phyloP scores from a whole-genome alignment of 441 rosid species.

The Breynia disticha region DNA sequence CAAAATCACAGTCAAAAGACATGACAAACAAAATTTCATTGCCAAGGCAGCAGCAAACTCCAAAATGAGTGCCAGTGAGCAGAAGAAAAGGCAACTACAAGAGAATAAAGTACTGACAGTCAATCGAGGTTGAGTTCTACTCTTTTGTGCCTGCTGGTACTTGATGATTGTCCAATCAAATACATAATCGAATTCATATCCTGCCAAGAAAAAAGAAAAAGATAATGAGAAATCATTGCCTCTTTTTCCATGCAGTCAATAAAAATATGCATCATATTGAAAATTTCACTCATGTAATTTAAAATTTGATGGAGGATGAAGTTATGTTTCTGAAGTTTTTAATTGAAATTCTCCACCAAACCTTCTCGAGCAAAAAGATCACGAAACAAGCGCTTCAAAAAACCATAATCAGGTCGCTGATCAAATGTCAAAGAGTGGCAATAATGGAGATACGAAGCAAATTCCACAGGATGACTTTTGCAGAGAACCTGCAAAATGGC shows the following conservation, averaged over 20 bases:
- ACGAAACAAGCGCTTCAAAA: constrained; percentile 76
- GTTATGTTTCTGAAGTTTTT: neutral
- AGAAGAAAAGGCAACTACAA: neutral
- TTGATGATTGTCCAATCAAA: constrained; percentile 95
- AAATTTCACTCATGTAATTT: neutral
- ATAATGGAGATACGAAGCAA: constrained; percentile 84
- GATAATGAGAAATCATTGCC: neutral
- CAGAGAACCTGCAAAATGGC: constrained; percentile 51
- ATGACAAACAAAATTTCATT: neutral
- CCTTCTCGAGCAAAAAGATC: constrained; percentile 76
- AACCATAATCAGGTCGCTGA: constrained; percentile 87
- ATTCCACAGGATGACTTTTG: constrained; percentile 88
- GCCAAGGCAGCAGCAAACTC: neutral
- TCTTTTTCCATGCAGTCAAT: too few relatives aligned
- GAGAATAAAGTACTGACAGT: constrained; percentile 22
- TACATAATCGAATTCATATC: constrained; percentile 60
- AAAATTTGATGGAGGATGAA: neutral
- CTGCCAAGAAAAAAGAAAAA: constrained; percentile 26
- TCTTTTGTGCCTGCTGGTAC: constrained; percentile 72
- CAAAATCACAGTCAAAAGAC: constrained; percentile 1
- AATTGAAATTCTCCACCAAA: constrained; percentile 11
- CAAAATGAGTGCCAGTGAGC: neutral
- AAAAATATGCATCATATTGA: too few relatives aligned
- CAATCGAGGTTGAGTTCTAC: constrained; percentile 40
- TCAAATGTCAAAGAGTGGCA: constrained; percentile 85